These are phyloP conservation scores for Cyberlindnera sargentensis DNA, from an alignment of 805 yeast genomes.

Conservation along the genomic window DNA sequence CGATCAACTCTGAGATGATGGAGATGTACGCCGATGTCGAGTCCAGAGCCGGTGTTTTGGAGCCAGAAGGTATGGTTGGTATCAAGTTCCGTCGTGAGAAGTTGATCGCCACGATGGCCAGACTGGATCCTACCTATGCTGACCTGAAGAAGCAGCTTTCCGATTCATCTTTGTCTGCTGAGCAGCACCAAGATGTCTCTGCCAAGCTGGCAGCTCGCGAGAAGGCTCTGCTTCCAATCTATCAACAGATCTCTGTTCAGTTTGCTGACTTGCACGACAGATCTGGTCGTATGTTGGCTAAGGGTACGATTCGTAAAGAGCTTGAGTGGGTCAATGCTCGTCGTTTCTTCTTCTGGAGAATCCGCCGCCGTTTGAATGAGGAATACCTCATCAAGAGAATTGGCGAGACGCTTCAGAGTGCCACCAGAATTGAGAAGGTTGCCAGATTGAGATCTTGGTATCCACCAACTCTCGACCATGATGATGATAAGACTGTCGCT, in stretches of 20 bases:
- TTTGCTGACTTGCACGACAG: slow-evolving; percentile 98
- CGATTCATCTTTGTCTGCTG: slow-evolving; percentile 46
- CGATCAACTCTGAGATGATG: slow-evolving; percentile 95
- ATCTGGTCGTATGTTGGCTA: slow-evolving; percentile 95
- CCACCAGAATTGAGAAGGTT: slow-evolving; percentile 70
- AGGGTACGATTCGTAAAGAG: slow-evolving; percentile 83
- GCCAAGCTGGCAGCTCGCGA: slow-evolving; percentile 74
- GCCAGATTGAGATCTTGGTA: slow-evolving; percentile 87
- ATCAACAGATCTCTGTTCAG: slow-evolving; percentile 87
- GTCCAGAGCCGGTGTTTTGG: slow-evolving; percentile 95
- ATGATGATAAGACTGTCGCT: slow-evolving; percentile 73
- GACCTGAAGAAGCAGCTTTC: slow-evolving; percentile 56
- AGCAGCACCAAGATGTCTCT: slow-evolving; percentile 58
- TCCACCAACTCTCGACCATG: slow-evolving; percentile 60
- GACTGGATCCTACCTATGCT: slow-evolving; percentile 75
- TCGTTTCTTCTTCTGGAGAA: slow-evolving; percentile 98
- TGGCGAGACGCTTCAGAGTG: slow-evolving; percentile 50
- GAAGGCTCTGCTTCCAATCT: slow-evolving; percentile 72
- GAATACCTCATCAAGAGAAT: slow-evolving; percentile 77
- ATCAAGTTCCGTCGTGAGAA: slow-evolving; percentile 95
- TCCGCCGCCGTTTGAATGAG: slow-evolving; percentile 91
- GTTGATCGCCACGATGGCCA: slow-evolving; percentile 80
- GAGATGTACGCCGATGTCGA: slow-evolving; percentile 98
- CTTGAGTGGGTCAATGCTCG: slow-evolving; percentile 83
- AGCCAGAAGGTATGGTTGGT: slow-evolving; percentile 99